These are phyloP conservation scores for Pichia sp. DNA, from an alignment of 1,139 yeast genomes.

Conservation along the genomic window DNA sequence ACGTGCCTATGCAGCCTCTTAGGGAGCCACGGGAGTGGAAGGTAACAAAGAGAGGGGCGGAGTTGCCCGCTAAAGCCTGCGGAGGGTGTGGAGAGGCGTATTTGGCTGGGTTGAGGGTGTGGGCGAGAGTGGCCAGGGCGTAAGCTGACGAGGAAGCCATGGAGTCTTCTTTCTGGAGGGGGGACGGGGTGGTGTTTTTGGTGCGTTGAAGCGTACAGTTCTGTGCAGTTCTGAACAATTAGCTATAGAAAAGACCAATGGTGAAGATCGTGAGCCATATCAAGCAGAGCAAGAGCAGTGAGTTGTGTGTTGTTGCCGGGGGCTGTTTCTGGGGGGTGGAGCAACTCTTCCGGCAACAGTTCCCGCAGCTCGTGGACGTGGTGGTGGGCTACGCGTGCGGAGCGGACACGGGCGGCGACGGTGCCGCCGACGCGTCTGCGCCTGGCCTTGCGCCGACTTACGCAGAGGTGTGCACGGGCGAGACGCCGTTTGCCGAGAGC, in stretches of 20 bases:
- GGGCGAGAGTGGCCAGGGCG: conserved; percentile 2
- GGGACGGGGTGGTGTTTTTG: no score
- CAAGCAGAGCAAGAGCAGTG: conserved; percentile 34
- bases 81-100: neutral
- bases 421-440: neutral
- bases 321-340: conserved; percentile 98
- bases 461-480: conserved; percentile 66
- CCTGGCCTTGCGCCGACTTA: conserved; percentile 31
- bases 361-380: conserved; percentile 55
- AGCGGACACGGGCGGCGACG: conserved; percentile 46
- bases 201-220: no score
- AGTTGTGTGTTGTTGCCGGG: conserved; percentile 60
- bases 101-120: neutral
- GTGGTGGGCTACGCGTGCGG: conserved; percentile 88
- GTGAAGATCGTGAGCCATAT: conserved; percentile 23
- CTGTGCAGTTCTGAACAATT: no score
- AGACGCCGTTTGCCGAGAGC: conserved; percentile 68
- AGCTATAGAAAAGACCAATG: no score
- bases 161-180: neutral
- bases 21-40: conserved; percentile 32
- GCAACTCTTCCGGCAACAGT: conserved; percentile 58
- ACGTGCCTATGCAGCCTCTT: neutral
- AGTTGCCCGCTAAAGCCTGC: neutral
- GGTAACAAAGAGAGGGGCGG: conserved; percentile 72
- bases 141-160: neutral